Conservation (phyloP, 352 stramenopile species). For the Phytophthora kernoviae region DNA sequence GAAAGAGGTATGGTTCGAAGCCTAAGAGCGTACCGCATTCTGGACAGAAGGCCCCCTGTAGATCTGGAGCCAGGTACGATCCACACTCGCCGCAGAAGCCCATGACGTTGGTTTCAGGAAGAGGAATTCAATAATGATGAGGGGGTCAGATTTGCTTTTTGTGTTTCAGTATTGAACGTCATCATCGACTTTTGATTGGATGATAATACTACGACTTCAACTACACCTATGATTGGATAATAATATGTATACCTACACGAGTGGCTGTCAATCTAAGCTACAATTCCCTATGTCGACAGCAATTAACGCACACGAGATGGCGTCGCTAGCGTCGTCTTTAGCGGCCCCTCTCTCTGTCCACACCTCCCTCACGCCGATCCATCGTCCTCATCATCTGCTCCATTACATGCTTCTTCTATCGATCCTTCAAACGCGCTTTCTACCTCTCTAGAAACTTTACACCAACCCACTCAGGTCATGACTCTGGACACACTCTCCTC, state of each 20-base stretch:
- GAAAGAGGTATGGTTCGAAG: conserved; percentile 1
- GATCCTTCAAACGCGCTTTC: conserved; percentile 1
- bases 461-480: conserved; percentile 5
- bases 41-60: conserved; percentile 69
- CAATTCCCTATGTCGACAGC: conserved; percentile 25
- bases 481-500: not conserved
- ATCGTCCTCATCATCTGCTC: not conserved
- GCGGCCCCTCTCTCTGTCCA: not conserved
- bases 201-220: too few relatives aligned
- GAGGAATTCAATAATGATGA: conserved; percentile 1
- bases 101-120: conserved; percentile 37
- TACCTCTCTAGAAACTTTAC: conserved; percentile 6
- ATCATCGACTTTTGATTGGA: too few relatives aligned
- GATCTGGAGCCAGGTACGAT: conserved; percentile 57
- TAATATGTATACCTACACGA: too few relatives aligned
- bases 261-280: too few relatives aligned
- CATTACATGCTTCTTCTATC: conserved; percentile 1
- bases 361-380: not conserved
- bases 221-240: too few relatives aligned
- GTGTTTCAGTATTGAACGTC: too few relatives aligned
- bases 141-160: too few relatives aligned
- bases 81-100: conserved; percentile 87
- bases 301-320: not conserved
- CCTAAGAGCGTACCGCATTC: conserved; percentile 63
- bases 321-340: not conserved